Conservation (phyloP, 2,329 filamentous ascomycete species). For the Penicillium brevicompactum region DNA sequence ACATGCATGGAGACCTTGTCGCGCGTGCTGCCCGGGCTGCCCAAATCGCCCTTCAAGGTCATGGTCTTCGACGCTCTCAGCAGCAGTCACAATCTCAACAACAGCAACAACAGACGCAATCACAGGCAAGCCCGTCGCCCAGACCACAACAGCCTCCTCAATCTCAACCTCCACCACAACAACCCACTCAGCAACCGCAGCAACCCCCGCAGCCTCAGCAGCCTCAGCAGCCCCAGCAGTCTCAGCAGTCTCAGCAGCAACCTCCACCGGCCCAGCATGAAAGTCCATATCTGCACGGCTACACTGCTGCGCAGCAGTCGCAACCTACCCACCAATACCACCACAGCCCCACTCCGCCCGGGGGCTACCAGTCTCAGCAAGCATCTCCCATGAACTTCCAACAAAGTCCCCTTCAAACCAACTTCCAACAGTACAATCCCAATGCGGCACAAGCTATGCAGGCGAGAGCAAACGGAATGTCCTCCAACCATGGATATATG, state of each 20-base stretch:
- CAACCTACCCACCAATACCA: conserved; percentile 36
- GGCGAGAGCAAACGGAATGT: conserved; percentile 35
- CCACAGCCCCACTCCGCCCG: conserved; percentile 37
- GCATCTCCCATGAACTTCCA: conserved; percentile 39
- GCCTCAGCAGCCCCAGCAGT: conserved; percentile 23
- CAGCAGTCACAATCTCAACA: conserved; percentile 34
- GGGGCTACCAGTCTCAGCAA: conserved; percentile 35
- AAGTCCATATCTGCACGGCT: conserved; percentile 37
- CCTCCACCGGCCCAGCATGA: conserved; percentile 29
- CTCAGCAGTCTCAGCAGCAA: conserved; percentile 23
- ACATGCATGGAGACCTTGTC: conserved; percentile 49
- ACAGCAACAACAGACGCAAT: conserved; percentile 35
- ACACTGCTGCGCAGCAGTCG: conserved; percentile 36
- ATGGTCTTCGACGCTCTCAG: conserved; percentile 40
- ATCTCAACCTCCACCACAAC: conserved; percentile 22
- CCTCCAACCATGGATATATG: conserved; percentile 47
- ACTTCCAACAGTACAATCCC: conserved; percentile 46
- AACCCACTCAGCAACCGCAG: conserved; percentile 31
- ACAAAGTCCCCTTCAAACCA: conserved; percentile 42
- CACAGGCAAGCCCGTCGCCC: conserved; percentile 8
- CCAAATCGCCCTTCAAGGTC: conserved; percentile 50
- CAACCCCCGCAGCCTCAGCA: conserved; percentile 22
- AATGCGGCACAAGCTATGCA: conserved; percentile 32
- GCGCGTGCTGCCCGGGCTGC: conserved; percentile 51
- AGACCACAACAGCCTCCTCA: conserved; percentile 32